Conservation (phyloP, 2,329 filamentous ascomycete genomes). For the Chaetomiaceae sp. region DNA sequence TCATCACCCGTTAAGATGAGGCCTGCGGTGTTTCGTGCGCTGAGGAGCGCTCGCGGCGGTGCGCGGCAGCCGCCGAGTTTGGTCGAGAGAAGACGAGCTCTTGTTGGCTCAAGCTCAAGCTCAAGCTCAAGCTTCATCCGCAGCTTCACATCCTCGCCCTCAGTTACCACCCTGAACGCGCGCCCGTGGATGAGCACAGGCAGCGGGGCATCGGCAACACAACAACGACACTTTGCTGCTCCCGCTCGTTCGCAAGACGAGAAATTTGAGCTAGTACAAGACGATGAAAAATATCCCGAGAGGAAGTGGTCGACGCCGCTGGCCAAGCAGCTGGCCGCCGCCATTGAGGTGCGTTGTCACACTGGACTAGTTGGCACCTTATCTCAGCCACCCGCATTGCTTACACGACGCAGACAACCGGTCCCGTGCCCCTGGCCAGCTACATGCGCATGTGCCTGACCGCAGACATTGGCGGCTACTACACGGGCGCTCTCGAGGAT, state of each 20-base stretch:
- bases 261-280: conserved; percentile 25
- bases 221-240: conserved; percentile 14
- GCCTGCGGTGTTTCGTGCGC: conserved; percentile 12
- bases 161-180: no score
- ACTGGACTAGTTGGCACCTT: no score
- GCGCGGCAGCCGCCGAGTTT: conserved; percentile 1
- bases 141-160: no score
- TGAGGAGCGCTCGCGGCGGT: conserved; percentile 12
- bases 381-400: no score
- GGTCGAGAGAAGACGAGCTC: not conserved
- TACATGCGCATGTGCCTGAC: conserved; percentile 99
- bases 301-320: conserved; percentile 87
- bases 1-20: conserved; percentile 17
- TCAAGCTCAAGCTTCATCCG: not conserved
- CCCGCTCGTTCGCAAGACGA: conserved; percentile 2
- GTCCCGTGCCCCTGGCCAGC: conserved; percentile 82
- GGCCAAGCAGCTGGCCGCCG: conserved; percentile 78
- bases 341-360: conserved; percentile 62
- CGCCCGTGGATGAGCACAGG: not conserved
- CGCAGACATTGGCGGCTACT: conserved; percentile 84
- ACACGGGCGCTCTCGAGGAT: conserved; percentile 65
- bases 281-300: not conserved
- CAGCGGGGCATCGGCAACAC: not conserved
- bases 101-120: conserved; percentile 3
- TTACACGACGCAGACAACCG: conserved; percentile 49